These are phyloP conservation scores for Candida awuae DNA, from an alignment of 805 yeast species.

Conservation along the genomic window DNA sequence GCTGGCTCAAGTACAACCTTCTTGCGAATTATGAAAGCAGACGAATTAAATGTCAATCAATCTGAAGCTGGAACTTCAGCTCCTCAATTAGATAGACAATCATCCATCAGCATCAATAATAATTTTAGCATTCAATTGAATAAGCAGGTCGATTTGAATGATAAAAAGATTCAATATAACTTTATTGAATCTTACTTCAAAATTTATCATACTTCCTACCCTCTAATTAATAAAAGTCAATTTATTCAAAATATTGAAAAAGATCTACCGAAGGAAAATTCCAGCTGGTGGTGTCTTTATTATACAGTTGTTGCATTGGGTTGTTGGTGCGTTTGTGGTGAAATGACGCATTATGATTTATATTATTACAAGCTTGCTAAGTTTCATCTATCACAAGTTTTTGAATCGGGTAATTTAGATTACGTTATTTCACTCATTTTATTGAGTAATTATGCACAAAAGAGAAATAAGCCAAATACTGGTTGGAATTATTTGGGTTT, in stretches of 20 bases:
- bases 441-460: constrained; percentile 53
- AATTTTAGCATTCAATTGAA: constrained; percentile 2
- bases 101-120: constrained; percentile 10
- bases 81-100: background rate
- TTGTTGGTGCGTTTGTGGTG: constrained; percentile 57
- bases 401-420: constrained; percentile 54
- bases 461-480: constrained; percentile 57
- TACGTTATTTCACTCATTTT: constrained; percentile 45
- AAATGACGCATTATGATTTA: constrained; percentile 42
- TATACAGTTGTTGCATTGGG: constrained; percentile 60
- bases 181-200: constrained; percentile 39
- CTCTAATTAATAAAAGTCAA: constrained; percentile 48
- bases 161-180: constrained; percentile 14
- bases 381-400: constrained; percentile 35
- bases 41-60: constrained; percentile 23
- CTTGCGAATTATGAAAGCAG: constrained; percentile 31
- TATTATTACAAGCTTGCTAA: constrained; percentile 50
- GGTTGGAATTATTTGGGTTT: constrained; percentile 63
- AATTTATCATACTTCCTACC: constrained; percentile 54
- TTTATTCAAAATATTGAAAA: constrained; percentile 29
- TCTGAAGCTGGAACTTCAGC: background rate
- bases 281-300: constrained; percentile 42
- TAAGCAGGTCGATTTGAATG: constrained; percentile 6
- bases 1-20: constrained; percentile 53
- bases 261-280: background rate